A percentile compares a stretch with the other conserved stretches of the same genome.
phyloP scores from a whole-genome alignment of 164 flowering plant species.

The Taxillus chinensis region DNA sequence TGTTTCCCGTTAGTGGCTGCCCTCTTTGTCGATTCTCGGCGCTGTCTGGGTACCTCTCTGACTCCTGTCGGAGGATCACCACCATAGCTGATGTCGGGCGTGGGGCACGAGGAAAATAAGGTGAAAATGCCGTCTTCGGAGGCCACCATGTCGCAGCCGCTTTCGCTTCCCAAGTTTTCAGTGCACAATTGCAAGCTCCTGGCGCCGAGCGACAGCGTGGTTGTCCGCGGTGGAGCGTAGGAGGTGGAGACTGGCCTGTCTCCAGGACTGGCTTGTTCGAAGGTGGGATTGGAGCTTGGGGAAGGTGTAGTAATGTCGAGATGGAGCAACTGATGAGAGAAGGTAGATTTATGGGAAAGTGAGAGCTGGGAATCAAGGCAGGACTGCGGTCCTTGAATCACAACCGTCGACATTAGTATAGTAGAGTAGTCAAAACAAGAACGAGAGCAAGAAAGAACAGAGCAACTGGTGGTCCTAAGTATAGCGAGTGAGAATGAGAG shows the following conservation, averaged over 20 bases:
- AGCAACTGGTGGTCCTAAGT: constrained; percentile 5
- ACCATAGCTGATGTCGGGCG: not conserved
- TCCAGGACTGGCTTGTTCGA: constrained; percentile 5
- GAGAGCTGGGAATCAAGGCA: constrained; percentile 30
- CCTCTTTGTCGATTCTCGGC: constrained; percentile 9
- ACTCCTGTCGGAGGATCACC: constrained; percentile 10
- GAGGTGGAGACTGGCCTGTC: not conserved
- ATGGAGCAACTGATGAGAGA: constrained; percentile 11
- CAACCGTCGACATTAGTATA: constrained; percentile 39
- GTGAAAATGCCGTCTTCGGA: constrained; percentile 15
- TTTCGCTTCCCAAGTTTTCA: constrained; percentile 44
- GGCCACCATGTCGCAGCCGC: constrained; percentile 20
- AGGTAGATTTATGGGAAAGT: constrained; percentile 18
- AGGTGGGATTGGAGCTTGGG: constrained; percentile 3
- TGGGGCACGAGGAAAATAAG: constrained; percentile 12
- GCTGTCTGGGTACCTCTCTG: constrained; percentile 2
- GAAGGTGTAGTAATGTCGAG: constrained; percentile 5
- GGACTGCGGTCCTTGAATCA: constrained; percentile 42
- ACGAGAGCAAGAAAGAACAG: constrained; percentile 2
- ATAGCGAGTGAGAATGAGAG: constrained; percentile 8
- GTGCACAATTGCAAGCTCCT: constrained; percentile 48
- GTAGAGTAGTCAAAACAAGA: not conserved
- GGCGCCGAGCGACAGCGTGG: constrained; percentile 24
- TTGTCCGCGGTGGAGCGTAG: constrained; percentile 22
- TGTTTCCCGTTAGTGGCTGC: not conserved